Evolutionary conservation across 1,284 basidiomycete genomes (phyloP).

Genomic region (Schizophyllum amplum): DNA sequence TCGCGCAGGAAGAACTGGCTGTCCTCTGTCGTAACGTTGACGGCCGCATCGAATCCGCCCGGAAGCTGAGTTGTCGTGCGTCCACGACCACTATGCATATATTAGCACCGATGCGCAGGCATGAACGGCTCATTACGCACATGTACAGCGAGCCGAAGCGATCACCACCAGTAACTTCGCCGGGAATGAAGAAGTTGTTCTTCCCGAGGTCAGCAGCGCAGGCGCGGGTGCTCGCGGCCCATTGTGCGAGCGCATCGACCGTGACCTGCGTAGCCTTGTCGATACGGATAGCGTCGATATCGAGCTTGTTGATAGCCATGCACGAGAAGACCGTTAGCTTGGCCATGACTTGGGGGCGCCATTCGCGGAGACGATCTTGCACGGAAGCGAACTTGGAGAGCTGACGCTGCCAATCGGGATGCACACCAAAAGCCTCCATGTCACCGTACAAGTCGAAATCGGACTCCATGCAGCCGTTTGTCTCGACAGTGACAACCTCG

Average conservation of each 20-base stretch:
- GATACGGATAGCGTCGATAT: conserved; percentile 88
- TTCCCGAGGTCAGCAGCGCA: conserved; percentile 72
- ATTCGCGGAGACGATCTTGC: conserved; percentile 88
- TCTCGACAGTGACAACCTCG: conserved; percentile 45
- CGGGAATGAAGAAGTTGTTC: conserved; percentile 82
- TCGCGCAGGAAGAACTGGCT: conserved; percentile 76
- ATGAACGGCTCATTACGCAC: conserved; percentile 32
- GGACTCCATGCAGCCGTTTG: conserved; percentile 66
- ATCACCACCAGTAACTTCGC: conserved; percentile 93
- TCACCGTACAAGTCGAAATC: conserved; percentile 93
- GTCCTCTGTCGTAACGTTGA: conserved; percentile 51
- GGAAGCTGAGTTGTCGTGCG: conserved; percentile 67
- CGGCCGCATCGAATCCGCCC: conserved; percentile 56
- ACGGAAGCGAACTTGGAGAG: conserved; percentile 90
- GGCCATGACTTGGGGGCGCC: conserved; percentile 69
- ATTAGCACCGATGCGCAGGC: background rate
- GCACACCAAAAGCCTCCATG: conserved; percentile 93
- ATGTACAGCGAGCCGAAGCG: conserved; percentile 82
- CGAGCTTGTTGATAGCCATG: conserved; percentile 78
- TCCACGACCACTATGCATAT: conserved; percentile 63
- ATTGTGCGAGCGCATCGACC: conserved; percentile 68
- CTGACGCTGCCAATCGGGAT: conserved; percentile 90
- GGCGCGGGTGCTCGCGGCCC: conserved; percentile 64
- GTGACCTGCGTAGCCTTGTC: conserved; percentile 91
- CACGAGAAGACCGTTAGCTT: conserved; percentile 76